A percentile compares a stretch with the other conserved stretches of the same genome.
phyloP scores from a whole-genome alignment of 2,329 filamentous ascomycete species.

The Dothideomycetes sp. region DNA sequence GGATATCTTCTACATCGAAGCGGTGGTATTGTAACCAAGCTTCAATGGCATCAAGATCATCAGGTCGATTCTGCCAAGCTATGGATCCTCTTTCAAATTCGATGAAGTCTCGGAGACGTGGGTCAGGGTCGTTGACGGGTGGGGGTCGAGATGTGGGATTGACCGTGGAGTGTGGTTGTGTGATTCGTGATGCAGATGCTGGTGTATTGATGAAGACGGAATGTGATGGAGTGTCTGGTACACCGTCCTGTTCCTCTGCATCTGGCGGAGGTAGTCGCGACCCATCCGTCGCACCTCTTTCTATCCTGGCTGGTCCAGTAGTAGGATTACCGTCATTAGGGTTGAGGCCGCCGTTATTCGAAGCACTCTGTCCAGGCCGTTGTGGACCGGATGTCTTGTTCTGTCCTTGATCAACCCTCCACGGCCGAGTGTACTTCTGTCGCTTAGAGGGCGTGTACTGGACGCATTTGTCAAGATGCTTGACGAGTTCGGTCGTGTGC shows the following conservation, averaged over 20 bases:
- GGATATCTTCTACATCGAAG: constrained; percentile 6
- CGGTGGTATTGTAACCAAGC: constrained; percentile 8
- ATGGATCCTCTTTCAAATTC: constrained; percentile 1
- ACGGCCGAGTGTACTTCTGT: constrained; percentile 5
- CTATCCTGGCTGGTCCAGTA: too few species aligned
- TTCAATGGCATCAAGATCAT: constrained; percentile 10
- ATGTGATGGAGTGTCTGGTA: too few species aligned
- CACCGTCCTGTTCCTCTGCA: too few species aligned
- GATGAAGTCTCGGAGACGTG: constrained; percentile 5
- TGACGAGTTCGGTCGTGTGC: constrained; percentile 11
- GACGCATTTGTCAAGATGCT: constrained; percentile 9
- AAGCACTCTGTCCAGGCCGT: too few species aligned
- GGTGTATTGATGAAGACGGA: too few species aligned
- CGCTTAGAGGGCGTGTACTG: constrained; percentile 10
- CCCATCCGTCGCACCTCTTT: too few species aligned
- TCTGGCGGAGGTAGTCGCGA: too few species aligned
- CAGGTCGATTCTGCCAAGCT: constrained; percentile 4
- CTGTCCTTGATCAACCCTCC: constrained; percentile 10
- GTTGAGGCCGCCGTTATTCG: too few species aligned
- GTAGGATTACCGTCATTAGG: too few species aligned
- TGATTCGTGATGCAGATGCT: too few species aligned
- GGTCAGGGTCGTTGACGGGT: constrained; percentile 6
- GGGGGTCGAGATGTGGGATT: not conserved
- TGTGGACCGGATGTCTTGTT: too few species aligned
- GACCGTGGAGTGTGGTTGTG: not conserved